Conservation (phyloP, 352 stramenopile species). For the Pythium dissimile region DNA sequence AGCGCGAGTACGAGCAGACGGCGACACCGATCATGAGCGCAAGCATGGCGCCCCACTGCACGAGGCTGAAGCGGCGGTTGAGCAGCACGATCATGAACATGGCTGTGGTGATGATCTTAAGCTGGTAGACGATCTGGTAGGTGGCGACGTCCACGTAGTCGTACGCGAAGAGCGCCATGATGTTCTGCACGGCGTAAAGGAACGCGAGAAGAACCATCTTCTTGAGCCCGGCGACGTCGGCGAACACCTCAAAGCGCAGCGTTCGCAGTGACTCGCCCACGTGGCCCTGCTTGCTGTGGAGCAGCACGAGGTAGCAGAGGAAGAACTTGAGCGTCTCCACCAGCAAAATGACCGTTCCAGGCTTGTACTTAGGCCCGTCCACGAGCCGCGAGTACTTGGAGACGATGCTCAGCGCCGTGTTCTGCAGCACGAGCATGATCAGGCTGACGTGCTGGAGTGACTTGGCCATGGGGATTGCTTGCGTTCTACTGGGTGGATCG, state of each 20-base stretch:
- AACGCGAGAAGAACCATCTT: constrained; percentile 87
- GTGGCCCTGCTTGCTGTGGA: constrained; percentile 57
- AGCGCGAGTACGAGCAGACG: constrained; percentile 81
- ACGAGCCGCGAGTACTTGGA: constrained; percentile 84
- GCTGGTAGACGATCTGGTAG: constrained; percentile 90
- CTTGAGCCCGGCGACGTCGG: constrained; percentile 66
- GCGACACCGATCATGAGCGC: constrained; percentile 83
- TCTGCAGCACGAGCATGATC: constrained; percentile 84
- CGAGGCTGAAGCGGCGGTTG: constrained; percentile 74
- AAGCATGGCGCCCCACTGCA: constrained; percentile 85
- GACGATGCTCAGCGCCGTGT: constrained; percentile 82
- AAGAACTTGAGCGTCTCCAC: constrained; percentile 83
- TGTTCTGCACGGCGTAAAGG: constrained; percentile 86
- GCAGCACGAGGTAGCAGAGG: constrained; percentile 72
- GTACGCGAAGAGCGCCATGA: constrained; percentile 83
- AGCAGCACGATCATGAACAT: constrained; percentile 89
- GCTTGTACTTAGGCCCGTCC: constrained; percentile 76
- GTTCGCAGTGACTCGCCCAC: constrained; percentile 50
- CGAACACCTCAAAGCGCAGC: constrained; percentile 76
- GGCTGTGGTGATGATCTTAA: constrained; percentile 89
- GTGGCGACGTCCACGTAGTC: constrained; percentile 88
- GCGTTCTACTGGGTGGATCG: not conserved
- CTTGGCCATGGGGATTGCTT: constrained; percentile 27
- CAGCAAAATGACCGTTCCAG: constrained; percentile 73
- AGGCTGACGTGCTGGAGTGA: constrained; percentile 82